Conservation (phyloP, 108 stramenopile species). For the Cylindrotheca closterium region DNA sequence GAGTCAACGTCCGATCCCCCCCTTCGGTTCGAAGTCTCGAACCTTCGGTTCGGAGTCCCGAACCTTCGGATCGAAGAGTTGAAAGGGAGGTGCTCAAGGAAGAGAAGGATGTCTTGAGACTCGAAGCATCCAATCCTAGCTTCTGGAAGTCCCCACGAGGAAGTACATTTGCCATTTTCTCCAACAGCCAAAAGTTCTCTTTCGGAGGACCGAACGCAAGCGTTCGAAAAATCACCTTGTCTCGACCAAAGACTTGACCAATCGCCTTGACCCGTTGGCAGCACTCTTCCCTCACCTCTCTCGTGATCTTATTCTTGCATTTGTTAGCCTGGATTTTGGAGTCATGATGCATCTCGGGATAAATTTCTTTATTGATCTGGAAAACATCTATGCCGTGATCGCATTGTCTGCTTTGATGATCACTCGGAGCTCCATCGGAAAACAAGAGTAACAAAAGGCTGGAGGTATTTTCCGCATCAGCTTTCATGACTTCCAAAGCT, state of each 20-base stretch:
- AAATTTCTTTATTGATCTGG: too few species aligned
- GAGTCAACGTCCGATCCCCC: neutral
- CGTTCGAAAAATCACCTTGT: constrained; percentile 3
- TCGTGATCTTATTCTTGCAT: too few species aligned
- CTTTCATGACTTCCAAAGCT: constrained; percentile 2
- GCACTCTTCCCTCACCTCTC: too few species aligned
- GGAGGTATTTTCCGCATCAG: neutral
- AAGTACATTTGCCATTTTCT: constrained; percentile 1
- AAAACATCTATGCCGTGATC: too few species aligned
- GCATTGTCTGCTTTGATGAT: neutral
- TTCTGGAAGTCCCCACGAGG: constrained; percentile 4
- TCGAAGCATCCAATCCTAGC: neutral
- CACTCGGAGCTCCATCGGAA: constrained; percentile 4
- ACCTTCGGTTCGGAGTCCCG: too few species aligned
- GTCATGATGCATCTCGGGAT: too few species aligned
- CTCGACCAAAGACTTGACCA: too few species aligned
- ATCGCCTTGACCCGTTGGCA: too few species aligned
- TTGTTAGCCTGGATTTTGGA: too few species aligned
- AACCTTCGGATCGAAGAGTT: too few species aligned
- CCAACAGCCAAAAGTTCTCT: constrained; percentile 1
- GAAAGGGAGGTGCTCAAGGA: constrained; percentile 1
- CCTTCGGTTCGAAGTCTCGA: constrained; percentile 5
- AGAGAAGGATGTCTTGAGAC: constrained; percentile 1
- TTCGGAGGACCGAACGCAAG: constrained; percentile 2
- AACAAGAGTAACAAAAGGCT: constrained; percentile 3